These are phyloP conservation scores for Calonectria crousiana DNA, from an alignment of 2,329 filamentous ascomycete species.

Conservation along the genomic window DNA sequence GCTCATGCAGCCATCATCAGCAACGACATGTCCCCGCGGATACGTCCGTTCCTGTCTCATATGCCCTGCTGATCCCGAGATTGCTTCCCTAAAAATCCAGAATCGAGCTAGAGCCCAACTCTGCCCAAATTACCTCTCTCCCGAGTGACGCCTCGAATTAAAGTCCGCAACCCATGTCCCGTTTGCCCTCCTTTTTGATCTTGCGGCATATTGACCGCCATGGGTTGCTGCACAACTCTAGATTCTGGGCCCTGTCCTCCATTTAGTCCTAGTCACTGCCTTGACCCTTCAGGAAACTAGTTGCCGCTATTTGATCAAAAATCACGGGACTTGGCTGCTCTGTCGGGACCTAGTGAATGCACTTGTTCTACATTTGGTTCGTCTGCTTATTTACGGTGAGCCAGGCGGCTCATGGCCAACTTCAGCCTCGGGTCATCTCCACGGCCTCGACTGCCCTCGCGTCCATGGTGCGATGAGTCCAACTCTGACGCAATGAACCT, in stretches of 20 bases:
- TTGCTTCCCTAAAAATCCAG: neutral
- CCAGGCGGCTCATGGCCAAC: neutral
- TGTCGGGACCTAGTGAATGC: neutral
- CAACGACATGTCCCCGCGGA: neutral
- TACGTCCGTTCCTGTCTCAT: conserved; percentile 8
- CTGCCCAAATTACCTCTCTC: neutral
- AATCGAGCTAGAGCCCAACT: conserved; percentile 16
- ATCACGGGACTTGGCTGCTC: neutral
- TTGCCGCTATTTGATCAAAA: neutral
- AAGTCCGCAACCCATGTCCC: conserved; percentile 1
- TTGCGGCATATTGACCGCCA: neutral
- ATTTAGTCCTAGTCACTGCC: neutral
- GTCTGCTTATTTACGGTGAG: neutral
- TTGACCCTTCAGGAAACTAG: conserved; percentile 9
- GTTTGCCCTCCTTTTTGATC: neutral
- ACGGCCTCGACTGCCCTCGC: conserved; percentile 9
- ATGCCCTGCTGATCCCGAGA: neutral
- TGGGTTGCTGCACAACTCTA: neutral
- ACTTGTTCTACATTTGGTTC: neutral
- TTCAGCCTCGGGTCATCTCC: neutral
- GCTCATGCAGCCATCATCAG: conserved; percentile 6
- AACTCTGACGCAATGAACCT: conserved; percentile 39
- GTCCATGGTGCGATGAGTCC: conserved; percentile 30
- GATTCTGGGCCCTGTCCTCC: neutral
- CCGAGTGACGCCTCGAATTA: neutral